Evolutionary conservation across 495 filamentous ascomycete genomes (phyloP), one percentile per base, ranked within the genome.

Genomic region (Bombardia bombarda): DNA sequence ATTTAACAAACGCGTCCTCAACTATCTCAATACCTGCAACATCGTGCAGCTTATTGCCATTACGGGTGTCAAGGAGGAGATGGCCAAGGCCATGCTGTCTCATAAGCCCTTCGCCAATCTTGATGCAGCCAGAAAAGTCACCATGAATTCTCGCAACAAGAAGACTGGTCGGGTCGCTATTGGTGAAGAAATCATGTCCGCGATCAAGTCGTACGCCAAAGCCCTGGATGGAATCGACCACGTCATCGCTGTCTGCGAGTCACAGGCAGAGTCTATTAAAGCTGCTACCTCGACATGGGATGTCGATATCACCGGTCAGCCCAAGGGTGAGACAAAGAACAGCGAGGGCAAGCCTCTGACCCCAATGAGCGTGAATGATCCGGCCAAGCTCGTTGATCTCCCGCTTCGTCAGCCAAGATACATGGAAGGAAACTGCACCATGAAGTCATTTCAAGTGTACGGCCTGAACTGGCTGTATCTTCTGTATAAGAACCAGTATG

Each of bases 361-460:
- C 2, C 63, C 63, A 1, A 34, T 47, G 4, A 61, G 52, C 39
- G 14, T 57, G 7, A 37, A 48, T 13, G 59, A 48, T 20, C 40
- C 41, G 10, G 16, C 47, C 0, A 58, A 52, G 18, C 40, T 59
- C 9, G 43, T 50, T 10, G 45, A 54, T 0, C 49, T 66, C 7
- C 69, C 67, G 0, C 49, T 69, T 42, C 69, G 86, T 14, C 67
- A 78, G 30, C 92, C 92, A 1, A 60, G 69, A 4, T 74, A 82
- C 35, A 87, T 97, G 81, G 66, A 68, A 2, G 69, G 83, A 3
- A 73, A 81, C 46, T 66, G 87, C 38, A 61, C 70, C 13, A 74
- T 98, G 61, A 96, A 96, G 57, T 79, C 90, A 33, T 97, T 96
- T 51, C 92, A 98, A 58, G 59, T 97, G 32, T 87, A 95, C 20